phyloP scores from a whole-genome alignment of 2,329 filamentous ascomycete genomes.

The Colletotrichum sidae region DNA sequence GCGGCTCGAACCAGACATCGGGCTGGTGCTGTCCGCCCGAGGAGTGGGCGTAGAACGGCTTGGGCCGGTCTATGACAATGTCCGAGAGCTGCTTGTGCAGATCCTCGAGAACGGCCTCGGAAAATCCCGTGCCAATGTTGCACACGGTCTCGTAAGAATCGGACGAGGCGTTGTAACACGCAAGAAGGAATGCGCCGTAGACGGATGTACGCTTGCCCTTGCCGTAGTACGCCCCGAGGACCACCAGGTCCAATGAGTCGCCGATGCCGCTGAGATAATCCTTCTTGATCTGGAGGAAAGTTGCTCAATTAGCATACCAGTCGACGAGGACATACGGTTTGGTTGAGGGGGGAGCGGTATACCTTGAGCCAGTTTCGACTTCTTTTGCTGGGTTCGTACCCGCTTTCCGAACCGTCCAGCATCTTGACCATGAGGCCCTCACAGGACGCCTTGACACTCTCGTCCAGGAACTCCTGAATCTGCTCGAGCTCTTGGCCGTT shows the following conservation, averaged over 20 bases:
- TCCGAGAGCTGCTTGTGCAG: slow-evolving; percentile 80
- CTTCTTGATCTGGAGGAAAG: slow-evolving; percentile 81
- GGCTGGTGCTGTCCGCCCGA: slow-evolving; percentile 90
- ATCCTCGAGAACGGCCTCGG: slow-evolving; percentile 91
- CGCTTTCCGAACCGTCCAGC: slow-evolving; percentile 91
- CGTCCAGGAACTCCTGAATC: slow-evolving; percentile 92
- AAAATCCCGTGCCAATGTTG: slow-evolving; percentile 98
- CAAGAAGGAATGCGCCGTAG: slow-evolving; percentile 95
- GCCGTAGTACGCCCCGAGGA: slow-evolving; percentile 93
- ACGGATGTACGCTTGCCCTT: slow-evolving; percentile 95
- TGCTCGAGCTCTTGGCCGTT: slow-evolving; percentile 91
- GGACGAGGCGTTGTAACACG: slow-evolving; percentile 85
- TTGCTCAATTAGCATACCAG: slow-evolving; percentile 10
- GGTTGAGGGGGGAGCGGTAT: slow-evolving; percentile 40
- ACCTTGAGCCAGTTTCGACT: slow-evolving; percentile 99
- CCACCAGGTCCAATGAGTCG: slow-evolving; percentile 95
- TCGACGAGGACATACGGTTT: neutral
- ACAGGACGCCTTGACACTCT: slow-evolving; percentile 94
- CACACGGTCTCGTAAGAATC: slow-evolving; percentile 95
- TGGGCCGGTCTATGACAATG: slow-evolving; percentile 87
- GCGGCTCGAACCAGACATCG: slow-evolving; percentile 98
- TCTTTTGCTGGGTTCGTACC: slow-evolving; percentile 95
- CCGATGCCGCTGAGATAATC: slow-evolving; percentile 95
- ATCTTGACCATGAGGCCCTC: slow-evolving; percentile 99
- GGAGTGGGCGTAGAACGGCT: slow-evolving; percentile 94